Percentiles rank a stretch among this genome's conserved stretches.
Conservation (phyloP, 352 stramenopile genomes). For the Globisporangium acanthophoron region DNA sequence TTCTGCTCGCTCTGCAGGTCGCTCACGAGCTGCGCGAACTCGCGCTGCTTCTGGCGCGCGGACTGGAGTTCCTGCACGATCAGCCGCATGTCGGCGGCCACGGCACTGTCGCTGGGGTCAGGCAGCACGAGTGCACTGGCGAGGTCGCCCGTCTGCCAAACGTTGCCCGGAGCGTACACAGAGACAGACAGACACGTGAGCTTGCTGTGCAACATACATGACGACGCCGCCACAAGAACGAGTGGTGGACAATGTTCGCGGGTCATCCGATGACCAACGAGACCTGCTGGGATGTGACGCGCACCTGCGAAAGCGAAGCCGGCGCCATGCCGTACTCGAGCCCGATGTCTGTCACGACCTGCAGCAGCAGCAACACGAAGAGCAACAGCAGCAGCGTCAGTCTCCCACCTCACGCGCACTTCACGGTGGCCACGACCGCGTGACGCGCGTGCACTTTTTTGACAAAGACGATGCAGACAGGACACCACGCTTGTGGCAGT, state of each 20-base stretch:
- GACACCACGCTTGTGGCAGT: background rate
- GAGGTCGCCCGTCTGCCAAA: constrained; percentile 11
- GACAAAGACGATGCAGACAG: constrained; percentile 8
- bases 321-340: constrained; percentile 15
- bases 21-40: constrained; percentile 39
- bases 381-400: background rate
- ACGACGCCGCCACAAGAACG: background rate
- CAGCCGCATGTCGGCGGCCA: constrained; percentile 13
- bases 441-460: constrained; percentile 1
- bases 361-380: background rate
- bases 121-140: background rate
- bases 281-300: background rate
- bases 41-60: constrained; percentile 18
- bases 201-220: background rate
- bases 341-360: constrained; percentile 19
- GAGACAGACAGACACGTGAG: background rate
- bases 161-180: background rate
- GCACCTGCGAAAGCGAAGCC: constrained; percentile 11
- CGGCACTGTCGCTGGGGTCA: background rate
- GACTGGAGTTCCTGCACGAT: constrained; percentile 19
- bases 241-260: background rate
- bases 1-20: constrained; percentile 53
- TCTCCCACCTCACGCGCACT: background rate
- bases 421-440: background rate
- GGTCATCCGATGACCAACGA: background rate